A percentile compares a stretch with the other conserved stretches of the same genome.
These are phyloP conservation scores for Discostella stelligera DNA, from an alignment of 352 stramenopile species.

Conservation along the genomic window DNA sequence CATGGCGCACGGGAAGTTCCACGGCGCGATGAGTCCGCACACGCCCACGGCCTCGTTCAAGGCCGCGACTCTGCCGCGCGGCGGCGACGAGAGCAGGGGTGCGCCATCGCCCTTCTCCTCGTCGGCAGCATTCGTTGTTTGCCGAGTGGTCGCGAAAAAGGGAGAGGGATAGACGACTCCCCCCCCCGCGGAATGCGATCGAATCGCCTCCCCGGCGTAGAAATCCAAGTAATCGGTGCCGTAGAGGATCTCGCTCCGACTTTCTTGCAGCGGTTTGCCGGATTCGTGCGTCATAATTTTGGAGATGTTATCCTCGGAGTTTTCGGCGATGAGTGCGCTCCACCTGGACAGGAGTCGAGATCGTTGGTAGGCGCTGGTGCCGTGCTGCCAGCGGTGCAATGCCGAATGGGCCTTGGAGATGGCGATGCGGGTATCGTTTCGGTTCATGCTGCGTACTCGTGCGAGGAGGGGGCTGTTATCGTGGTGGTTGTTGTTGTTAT, in stretches of 20 bases:
- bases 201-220: conserved; percentile 93
- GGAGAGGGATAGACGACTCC: conserved; percentile 59
- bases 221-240: conserved; percentile 93
- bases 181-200: conserved; percentile 69
- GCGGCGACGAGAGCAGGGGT: neutral
- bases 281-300: conserved; percentile 92
- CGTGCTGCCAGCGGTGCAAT: conserved; percentile 56
- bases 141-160: conserved; percentile 46
- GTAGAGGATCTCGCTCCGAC: conserved; percentile 92
- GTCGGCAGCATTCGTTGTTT: too few relatives aligned
- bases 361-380: conserved; percentile 55
- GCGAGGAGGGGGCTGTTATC: conserved; percentile 48
- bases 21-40: conserved; percentile 92
- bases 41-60: conserved; percentile 92
- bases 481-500: too few relatives aligned
- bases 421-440: conserved; percentile 43
- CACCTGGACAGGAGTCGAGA: conserved; percentile 55
- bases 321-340: conserved; percentile 62
- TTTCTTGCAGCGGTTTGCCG: conserved; percentile 94
- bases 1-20: conserved; percentile 99
- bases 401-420: conserved; percentile 48
- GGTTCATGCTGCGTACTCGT: conserved; percentile 40
- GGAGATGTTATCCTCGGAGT: conserved; percentile 69
- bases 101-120: too few relatives aligned
- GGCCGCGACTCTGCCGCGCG: conserved; percentile 71